Evolutionary conservation across 768 basidiomycete genomes (phyloP).

Genomic region (Lactarius akahatsu): DNA sequence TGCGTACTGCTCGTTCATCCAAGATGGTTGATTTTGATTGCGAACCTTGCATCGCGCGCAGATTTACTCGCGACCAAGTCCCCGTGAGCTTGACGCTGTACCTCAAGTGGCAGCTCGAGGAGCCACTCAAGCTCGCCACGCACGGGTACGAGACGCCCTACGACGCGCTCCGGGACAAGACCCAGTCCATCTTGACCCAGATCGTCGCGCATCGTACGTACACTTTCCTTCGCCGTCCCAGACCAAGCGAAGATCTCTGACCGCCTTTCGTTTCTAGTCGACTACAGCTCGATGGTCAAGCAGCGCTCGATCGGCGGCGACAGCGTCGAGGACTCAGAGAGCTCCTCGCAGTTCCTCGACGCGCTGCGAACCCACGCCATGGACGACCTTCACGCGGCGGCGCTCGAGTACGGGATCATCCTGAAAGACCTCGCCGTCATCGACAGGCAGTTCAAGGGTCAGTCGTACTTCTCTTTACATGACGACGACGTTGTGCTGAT

Average conservation of each 20-base stretch:
- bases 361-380: constrained; percentile 79
- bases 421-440: constrained; percentile 86
- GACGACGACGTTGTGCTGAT: background rate
- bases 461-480: background rate
- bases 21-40: background rate
- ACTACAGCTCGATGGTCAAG: constrained; percentile 67
- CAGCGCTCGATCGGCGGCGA: constrained; percentile 78
- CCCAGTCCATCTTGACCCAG: constrained; percentile 83
- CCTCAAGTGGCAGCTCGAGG: constrained; percentile 67
- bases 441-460: constrained; percentile 79
- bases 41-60: constrained; percentile 30
- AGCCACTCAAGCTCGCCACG: constrained; percentile 64
- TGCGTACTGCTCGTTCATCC: constrained; percentile 36
- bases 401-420: constrained; percentile 79
- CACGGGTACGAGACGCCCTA: constrained; percentile 86
- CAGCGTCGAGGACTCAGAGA: constrained; percentile 67
- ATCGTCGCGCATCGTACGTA: constrained; percentile 74
- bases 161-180: constrained; percentile 75
- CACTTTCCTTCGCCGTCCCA: constrained; percentile 38
- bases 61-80: constrained; percentile 84
- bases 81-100: constrained; percentile 83
- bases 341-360: constrained; percentile 76
- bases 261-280: constrained; percentile 36
- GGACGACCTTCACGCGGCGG: constrained; percentile 83
- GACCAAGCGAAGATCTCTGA: background rate